Evolutionary conservation across 2,329 filamentous ascomycete species (phyloP).

Genomic region (Ascochyta fabae): DNA sequence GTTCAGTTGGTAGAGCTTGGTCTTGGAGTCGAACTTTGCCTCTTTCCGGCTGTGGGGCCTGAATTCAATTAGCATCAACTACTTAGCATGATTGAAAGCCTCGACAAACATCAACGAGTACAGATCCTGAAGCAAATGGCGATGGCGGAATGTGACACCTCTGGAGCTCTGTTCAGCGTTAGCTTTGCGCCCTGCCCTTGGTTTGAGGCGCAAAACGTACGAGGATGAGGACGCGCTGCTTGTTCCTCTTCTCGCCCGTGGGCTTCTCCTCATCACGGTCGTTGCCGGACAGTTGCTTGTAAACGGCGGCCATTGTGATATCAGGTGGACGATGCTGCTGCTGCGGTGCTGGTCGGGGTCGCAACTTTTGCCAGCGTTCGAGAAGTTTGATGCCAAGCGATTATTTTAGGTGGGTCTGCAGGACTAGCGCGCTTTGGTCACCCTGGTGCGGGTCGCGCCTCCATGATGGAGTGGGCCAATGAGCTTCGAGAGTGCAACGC

Average conservation of each 20-base stretch:
- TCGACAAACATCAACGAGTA: constrained; percentile 71
- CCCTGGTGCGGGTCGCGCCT: constrained; percentile 28
- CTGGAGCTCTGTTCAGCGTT: constrained; percentile 67
- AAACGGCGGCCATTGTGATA: constrained; percentile 60
- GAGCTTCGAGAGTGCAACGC: constrained; percentile 15
- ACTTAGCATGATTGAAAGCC: neutral
- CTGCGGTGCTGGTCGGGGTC: constrained; percentile 14
- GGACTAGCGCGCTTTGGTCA: constrained; percentile 20
- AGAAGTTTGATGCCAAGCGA: constrained; percentile 37
- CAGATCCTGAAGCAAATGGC: constrained; percentile 90
- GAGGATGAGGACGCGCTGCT: constrained; percentile 79
- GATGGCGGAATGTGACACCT: constrained; percentile 92
- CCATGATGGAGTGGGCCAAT: constrained; percentile 33
- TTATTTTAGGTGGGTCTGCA: constrained; percentile 8
- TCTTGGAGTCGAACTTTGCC: constrained; percentile 96
- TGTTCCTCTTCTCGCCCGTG: constrained; percentile 49
- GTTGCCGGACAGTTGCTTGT: constrained; percentile 60
- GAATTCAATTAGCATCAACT: neutral
- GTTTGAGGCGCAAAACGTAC: constrained; percentile 23
- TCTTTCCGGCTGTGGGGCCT: constrained; percentile 88
- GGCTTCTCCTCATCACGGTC: constrained; percentile 46
- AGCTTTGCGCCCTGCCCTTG: constrained; percentile 20
- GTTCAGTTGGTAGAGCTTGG: constrained; percentile 66
- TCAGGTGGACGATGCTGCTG: constrained; percentile 18
- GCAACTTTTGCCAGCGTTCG: constrained; percentile 28